A percentile compares a stretch with the other conserved stretches of the same genome.
phyloP scores from a whole-genome alignment of 2,329 filamentous ascomycete genomes.

The Chaetomium olivaceum region DNA sequence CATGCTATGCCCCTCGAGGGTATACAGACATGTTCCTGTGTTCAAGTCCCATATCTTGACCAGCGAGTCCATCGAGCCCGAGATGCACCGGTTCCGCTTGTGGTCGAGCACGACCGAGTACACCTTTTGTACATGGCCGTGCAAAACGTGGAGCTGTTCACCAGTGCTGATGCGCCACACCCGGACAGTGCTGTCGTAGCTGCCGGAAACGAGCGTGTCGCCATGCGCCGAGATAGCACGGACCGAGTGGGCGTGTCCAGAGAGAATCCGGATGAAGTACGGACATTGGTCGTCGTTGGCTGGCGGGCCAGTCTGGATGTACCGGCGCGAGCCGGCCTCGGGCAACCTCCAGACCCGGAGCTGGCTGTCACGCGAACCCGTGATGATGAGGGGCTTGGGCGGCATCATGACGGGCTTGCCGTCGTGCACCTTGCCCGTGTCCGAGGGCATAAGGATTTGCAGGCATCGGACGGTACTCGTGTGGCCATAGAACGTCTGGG shows the following conservation, averaged over 20 bases:
- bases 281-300: slow-evolving; percentile 79
- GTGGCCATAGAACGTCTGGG: slow-evolving; percentile 95
- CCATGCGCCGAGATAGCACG: slow-evolving; percentile 93
- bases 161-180: slow-evolving; percentile 98
- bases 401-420: slow-evolving; percentile 85
- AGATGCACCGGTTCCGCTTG: slow-evolving; percentile 90
- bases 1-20: slow-evolving; percentile 87
- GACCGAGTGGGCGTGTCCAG: slow-evolving; percentile 89
- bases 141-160: slow-evolving; percentile 78
- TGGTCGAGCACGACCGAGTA: slow-evolving; percentile 96
- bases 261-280: slow-evolving; percentile 86
- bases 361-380: slow-evolving; percentile 91
- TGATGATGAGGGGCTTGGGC: slow-evolving; percentile 93
- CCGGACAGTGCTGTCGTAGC: slow-evolving; percentile 91
- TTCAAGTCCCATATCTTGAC: slow-evolving; percentile 98
- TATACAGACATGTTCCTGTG: slow-evolving; percentile 81
- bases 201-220: slow-evolving; percentile 94
- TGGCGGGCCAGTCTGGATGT: slow-evolving; percentile 77
- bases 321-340: slow-evolving; percentile 71
- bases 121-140: slow-evolving; percentile 88
- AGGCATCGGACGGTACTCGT: slow-evolving; percentile 96
- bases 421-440: slow-evolving; percentile 69
- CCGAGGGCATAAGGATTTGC: slow-evolving; percentile 86
- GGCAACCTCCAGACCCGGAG: slow-evolving; percentile 93
- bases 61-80: slow-evolving; percentile 95